Evolutionary conservation across 345 rosid genomes (phyloP).

Genomic region (Microcos paniculata): DNA sequence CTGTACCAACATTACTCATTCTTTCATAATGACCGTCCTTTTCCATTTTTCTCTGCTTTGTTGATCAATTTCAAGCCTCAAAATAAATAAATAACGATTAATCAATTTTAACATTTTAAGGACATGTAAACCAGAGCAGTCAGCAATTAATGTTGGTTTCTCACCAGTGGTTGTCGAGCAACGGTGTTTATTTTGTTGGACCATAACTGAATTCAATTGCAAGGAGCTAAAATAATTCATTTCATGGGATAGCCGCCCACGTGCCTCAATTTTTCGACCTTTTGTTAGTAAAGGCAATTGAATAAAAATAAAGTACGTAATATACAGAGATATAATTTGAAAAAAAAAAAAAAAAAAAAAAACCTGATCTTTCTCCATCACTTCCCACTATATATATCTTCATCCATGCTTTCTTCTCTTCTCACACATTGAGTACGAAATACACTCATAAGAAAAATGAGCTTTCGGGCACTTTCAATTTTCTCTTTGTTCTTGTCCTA

Average conservation of each 20-base stretch:
- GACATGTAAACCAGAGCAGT: no score
- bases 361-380: neutral
- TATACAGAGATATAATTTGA: neutral
- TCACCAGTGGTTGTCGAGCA: neutral
- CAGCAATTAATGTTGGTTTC: no score
- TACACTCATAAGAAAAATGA: neutral
- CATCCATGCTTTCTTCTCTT: neutral
- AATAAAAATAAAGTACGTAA: neutral
- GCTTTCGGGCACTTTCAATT: neutral
- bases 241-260: constrained; percentile 18
- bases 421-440: neutral
- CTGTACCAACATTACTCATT: no score
- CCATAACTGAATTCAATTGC: neutral
- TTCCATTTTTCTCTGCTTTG: no score
- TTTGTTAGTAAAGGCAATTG: neutral
- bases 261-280: neutral
- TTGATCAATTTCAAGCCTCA: no score
- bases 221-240: neutral
- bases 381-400: constrained; percentile 9
- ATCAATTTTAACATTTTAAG: no score
- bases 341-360: no score
- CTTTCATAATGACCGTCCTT: no score
- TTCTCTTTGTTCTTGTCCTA: constrained; percentile 7
- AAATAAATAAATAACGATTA: no score
- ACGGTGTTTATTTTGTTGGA: neutral